Percentiles rank a stretch among this genome's conserved stretches.
Evolutionary conservation across 371 early-diverging fungal species (phyloP).

Genomic region (Apophysomyces ossiformis): DNA sequence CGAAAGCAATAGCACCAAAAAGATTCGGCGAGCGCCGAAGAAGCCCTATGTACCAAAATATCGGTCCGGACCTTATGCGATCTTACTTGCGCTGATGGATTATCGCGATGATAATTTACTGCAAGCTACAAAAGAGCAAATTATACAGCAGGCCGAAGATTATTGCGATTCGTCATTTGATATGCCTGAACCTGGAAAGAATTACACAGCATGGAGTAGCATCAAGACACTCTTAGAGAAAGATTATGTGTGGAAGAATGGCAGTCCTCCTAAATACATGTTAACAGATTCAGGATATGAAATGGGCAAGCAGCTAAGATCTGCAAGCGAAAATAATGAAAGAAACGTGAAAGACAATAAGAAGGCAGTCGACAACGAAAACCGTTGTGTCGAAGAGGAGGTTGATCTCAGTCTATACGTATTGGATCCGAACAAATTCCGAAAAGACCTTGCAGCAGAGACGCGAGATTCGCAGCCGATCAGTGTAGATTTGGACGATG

Average conservation of each 20-base stretch:
- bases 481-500: not conserved
- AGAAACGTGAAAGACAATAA: not conserved
- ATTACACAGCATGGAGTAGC: slow-evolving; percentile 80
- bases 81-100: slow-evolving; percentile 77
- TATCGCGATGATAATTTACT: slow-evolving; percentile 25
- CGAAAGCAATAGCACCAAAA: slow-evolving; percentile 16
- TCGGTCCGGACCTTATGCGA: slow-evolving; percentile 85
- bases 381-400: slow-evolving; percentile 8
- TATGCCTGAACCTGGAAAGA: slow-evolving; percentile 53
- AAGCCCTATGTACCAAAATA: slow-evolving; percentile 79
- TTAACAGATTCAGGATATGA: slow-evolving; percentile 76
- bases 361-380: slow-evolving; percentile 4
- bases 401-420: slow-evolving; percentile 25
- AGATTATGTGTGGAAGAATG: slow-evolving; percentile 68
- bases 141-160: slow-evolving; percentile 62
- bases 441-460: not conserved
- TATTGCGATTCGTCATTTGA: slow-evolving; percentile 73
- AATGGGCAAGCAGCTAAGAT: slow-evolving; percentile 59
- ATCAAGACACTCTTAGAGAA: slow-evolving; percentile 75
- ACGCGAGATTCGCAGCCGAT: not conserved
- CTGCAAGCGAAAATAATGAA: slow-evolving; percentile 12
- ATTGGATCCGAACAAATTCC: slow-evolving; percentile 15
- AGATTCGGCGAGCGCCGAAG: slow-evolving; percentile 22
- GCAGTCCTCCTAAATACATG: slow-evolving; percentile 65
- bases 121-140: slow-evolving; percentile 57